Evolutionary conservation across 2,329 filamentous ascomycete genomes (phyloP).

Genomic region (Fusarium buxicola): DNA sequence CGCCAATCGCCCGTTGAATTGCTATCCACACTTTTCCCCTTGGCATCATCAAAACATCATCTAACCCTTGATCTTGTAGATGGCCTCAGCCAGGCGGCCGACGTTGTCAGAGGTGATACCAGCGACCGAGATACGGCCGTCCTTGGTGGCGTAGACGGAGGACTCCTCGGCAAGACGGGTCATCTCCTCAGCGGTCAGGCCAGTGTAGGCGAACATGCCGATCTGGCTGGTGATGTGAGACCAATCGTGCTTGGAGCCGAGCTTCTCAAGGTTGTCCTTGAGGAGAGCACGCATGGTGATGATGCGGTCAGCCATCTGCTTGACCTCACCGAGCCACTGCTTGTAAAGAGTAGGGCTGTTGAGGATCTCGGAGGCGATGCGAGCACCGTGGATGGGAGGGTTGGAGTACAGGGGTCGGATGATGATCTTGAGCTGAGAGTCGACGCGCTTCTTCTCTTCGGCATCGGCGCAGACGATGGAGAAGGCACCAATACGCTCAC

Average conservation of each 20-base stretch:
- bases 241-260: constrained; percentile 98
- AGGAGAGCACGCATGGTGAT: constrained; percentile 97
- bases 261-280: constrained; percentile 93
- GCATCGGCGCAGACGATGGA: constrained; percentile 86
- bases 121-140: constrained; percentile 86
- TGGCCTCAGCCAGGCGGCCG: constrained; percentile 82
- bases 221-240: constrained; percentile 99
- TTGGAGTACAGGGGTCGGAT: constrained; percentile 98
- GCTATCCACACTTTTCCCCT: constrained; percentile 2
- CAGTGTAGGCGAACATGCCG: constrained; percentile 99
- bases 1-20: not conserved
- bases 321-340: constrained; percentile 97
- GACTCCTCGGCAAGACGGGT: constrained; percentile 90
- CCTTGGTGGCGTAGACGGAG: constrained; percentile 97
- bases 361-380: constrained; percentile 92
- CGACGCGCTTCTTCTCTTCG: constrained; percentile 94
- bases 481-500: constrained; percentile 97
- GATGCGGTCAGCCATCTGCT: constrained; percentile 99
- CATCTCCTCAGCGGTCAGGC: constrained; percentile 92
- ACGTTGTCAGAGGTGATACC: constrained; percentile 86
- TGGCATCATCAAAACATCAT: constrained; percentile 3
- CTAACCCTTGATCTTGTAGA: constrained; percentile 84
- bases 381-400: constrained; percentile 95
- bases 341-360: constrained; percentile 86
- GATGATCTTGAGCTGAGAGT: constrained; percentile 98